Percentiles rank a stretch among this genome's conserved stretches.
These are phyloP conservation scores for Peronospora belbahrii DNA, from an alignment of 352 stramenopile genomes.

Conservation along the genomic window DNA sequence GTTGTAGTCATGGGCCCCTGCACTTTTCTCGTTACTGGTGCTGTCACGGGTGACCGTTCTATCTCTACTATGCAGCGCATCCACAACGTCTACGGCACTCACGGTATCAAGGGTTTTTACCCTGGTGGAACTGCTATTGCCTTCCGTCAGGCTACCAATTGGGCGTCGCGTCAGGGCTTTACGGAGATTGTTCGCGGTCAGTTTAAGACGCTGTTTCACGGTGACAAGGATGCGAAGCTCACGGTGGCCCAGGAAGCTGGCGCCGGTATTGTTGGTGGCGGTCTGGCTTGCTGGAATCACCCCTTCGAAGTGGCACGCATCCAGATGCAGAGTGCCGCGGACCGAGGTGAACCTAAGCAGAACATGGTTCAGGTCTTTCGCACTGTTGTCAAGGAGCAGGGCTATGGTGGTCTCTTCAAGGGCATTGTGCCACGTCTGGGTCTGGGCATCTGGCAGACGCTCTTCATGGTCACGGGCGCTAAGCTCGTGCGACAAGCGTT, in stretches of 20 bases:
- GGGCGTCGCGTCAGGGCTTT: slow-evolving; percentile 86
- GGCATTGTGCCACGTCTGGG: slow-evolving; percentile 83
- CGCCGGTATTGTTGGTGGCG: slow-evolving; percentile 80
- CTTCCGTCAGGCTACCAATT: slow-evolving; percentile 89
- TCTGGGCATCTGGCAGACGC: slow-evolving; percentile 87
- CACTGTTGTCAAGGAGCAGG: slow-evolving; percentile 80
- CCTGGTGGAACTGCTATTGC: slow-evolving; percentile 85
- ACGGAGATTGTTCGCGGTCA: slow-evolving; percentile 82
- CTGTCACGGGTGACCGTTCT: slow-evolving; percentile 86
- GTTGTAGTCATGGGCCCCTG: slow-evolving; percentile 87
- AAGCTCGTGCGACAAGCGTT: slow-evolving; percentile 86
- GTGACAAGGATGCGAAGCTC: slow-evolving; percentile 79
- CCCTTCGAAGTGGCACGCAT: slow-evolving; percentile 89
- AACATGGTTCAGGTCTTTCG: slow-evolving; percentile 88
- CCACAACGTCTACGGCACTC: slow-evolving; percentile 72
- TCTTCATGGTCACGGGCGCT: slow-evolving; percentile 89
- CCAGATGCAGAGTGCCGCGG: slow-evolving; percentile 87
- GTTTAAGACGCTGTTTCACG: slow-evolving; percentile 84
- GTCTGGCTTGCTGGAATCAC: slow-evolving; percentile 88
- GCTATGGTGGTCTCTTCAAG: slow-evolving; percentile 82
- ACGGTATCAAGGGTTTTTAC: slow-evolving; percentile 88
- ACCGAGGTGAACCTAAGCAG: slow-evolving; percentile 83
- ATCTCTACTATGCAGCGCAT: slow-evolving; percentile 81
- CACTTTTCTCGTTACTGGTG: slow-evolving; percentile 87
- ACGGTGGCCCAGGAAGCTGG: slow-evolving; percentile 82